A percentile compares a stretch with the other conserved stretches of the same genome.
These are phyloP conservation scores for Przewalskia tangutica DNA, from an alignment of 257 asterid genomes.

Conservation along the genomic window DNA sequence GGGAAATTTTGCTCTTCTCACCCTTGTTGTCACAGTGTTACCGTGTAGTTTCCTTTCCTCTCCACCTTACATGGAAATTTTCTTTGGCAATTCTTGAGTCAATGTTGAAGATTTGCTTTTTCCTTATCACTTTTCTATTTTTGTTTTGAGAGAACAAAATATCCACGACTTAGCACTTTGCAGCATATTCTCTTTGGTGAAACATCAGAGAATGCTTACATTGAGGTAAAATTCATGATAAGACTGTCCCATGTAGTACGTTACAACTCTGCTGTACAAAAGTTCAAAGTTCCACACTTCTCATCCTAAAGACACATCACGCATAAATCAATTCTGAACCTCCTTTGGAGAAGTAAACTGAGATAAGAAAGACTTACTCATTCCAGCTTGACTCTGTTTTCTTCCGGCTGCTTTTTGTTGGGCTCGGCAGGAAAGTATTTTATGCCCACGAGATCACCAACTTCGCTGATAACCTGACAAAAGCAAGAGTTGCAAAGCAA, in stretches of 20 bases:
- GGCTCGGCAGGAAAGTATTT: conserved; percentile 86
- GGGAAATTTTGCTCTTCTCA: neutral
- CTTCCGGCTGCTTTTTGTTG: conserved; percentile 55
- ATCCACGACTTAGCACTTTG: neutral
- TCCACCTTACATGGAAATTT: neutral
- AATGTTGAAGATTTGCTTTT: neutral
- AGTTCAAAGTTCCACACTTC: neutral
- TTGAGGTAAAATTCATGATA: neutral
- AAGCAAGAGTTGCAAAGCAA: neutral
- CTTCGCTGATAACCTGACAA: conserved; percentile 15
- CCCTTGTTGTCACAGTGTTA: neutral
- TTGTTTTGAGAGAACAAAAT: neutral
- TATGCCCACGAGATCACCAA: conserved; percentile 79
- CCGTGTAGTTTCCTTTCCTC: neutral
- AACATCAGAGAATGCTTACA: neutral
- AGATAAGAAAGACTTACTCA: neutral
- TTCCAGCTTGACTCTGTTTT: conserved; percentile 38
- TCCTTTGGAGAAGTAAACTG: neutral
- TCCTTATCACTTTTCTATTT: neutral
- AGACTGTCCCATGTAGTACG: neutral
- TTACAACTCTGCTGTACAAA: neutral
- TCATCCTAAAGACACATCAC: neutral
- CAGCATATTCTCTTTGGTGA: neutral
- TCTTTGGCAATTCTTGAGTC: neutral
- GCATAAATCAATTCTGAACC: neutral